Evolutionary conservation across 495 filamentous ascomycete species (phyloP), one percentile per base, ranked within the genome.

Genomic region (Parmelia sp.): DNA sequence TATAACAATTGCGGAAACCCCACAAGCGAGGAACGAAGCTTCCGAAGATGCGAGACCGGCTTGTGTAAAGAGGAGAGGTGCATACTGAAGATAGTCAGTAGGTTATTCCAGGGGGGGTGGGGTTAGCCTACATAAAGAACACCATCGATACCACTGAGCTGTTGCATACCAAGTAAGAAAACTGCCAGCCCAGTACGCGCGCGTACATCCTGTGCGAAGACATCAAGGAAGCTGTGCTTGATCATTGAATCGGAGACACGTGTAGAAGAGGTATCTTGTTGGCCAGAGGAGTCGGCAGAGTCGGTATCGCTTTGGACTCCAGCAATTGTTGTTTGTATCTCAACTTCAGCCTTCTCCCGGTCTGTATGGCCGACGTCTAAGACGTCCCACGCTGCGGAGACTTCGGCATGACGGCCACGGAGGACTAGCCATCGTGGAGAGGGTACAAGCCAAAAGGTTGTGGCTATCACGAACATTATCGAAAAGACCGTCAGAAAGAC

Each of bases 11-110:
- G 78, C 80, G 5, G 80, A 80, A 42, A 84, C 73, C 21, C 81
- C 82, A 11, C 79, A 83, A 4, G 82, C 80, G 27, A 84, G 77
- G 65, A 84, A 82, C 9, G 79, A 77, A 15, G 82, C 78, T 57
- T 77, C 72, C 5, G 77, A 71, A 4, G 76, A 77, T 6, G 76
- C 69, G 29, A 84, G 74, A 8, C 82, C 82, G 21, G 82, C 82
- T 70, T 82, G 79, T 45, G 77, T 72, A 60, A 84, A 84, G 27
- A 84, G 68, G 0, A 79, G 68, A 3, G 82, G 82, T 0, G 81
- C 82, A 60, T 83, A 84, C 78, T 83, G 61, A 0, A 61, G 42
- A 6, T 61, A 15, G 11, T 51, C 25, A 51, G 47, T 29, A 10
- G 12, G 1, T 10, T 25, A 0, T 1, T 17, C 5, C 10, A 3